These are phyloP conservation scores for Alternaria brassicicola DNA, from an alignment of 2,329 filamentous ascomycete genomes.

Conservation along the genomic window DNA sequence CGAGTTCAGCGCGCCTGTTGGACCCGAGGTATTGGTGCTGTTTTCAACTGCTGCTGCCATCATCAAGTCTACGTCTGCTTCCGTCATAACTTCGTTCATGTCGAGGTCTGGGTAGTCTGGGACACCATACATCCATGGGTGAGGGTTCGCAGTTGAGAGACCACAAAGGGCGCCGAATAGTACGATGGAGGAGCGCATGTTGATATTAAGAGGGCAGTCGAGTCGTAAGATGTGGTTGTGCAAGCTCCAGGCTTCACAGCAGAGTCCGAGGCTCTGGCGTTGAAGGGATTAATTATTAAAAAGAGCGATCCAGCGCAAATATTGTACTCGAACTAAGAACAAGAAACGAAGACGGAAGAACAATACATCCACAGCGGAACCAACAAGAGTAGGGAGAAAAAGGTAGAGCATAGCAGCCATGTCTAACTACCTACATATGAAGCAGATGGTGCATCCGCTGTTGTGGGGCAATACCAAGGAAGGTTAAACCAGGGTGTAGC, in stretches of 20 bases:
- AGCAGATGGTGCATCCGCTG: slow-evolving; percentile 4
- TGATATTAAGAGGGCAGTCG: not conserved
- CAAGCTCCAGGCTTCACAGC: not conserved
- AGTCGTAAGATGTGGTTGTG: not conserved
- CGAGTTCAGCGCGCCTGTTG: slow-evolving; percentile 21
- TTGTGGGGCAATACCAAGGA: slow-evolving; percentile 15
- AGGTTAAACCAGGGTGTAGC: slow-evolving; percentile 24
- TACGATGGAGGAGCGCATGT: slow-evolving; percentile 29
- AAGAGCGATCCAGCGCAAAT: slow-evolving; percentile 30
- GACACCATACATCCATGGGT: slow-evolving; percentile 45
- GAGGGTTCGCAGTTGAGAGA: slow-evolving; percentile 27
- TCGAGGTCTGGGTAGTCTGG: slow-evolving; percentile 37
- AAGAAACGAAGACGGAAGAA: not conserved
- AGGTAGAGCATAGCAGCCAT: slow-evolving; percentile 5
- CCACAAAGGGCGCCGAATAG: slow-evolving; percentile 30
- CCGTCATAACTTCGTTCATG: slow-evolving; percentile 34
- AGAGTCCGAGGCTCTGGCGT: not conserved
- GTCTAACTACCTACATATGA: not conserved
- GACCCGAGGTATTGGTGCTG: slow-evolving; percentile 15
- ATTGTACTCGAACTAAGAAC: not conserved
- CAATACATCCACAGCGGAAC: not conserved
- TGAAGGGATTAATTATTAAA: slow-evolving; percentile 17
- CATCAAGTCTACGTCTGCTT: slow-evolving; percentile 28
- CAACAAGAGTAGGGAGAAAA: slow-evolving; percentile 1
- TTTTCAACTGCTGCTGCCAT: slow-evolving; percentile 25